These are phyloP conservation scores for Phytophthora sojae DNA, from an alignment of 352 stramenopile genomes.

Conservation along the genomic window DNA sequence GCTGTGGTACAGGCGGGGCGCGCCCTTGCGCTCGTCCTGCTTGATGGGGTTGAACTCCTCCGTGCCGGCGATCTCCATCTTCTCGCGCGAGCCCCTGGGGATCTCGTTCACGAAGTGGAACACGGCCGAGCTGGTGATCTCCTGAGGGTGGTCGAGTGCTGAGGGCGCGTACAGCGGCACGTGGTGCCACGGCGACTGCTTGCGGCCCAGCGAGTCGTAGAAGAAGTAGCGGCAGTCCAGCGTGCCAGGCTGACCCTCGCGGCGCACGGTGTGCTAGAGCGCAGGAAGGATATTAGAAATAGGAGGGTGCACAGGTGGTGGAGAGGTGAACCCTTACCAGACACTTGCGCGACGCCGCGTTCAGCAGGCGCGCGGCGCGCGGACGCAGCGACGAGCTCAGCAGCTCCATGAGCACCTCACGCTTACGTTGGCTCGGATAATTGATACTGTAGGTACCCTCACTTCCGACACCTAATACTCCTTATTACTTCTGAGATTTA, in stretches of 20 bases:
- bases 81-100: constrained; percentile 84
- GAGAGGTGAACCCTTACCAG: constrained; percentile 6
- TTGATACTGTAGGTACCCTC: too few relatives aligned
- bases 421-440: too few relatives aligned
- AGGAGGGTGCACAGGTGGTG: background rate
- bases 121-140: constrained; percentile 48
- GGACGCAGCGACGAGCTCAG: constrained; percentile 19
- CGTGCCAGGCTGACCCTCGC: constrained; percentile 66
- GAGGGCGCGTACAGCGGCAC: constrained; percentile 82
- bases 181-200: constrained; percentile 94
- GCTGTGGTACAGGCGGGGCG: constrained; percentile 91
- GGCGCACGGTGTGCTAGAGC: constrained; percentile 81
- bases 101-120: constrained; percentile 97
- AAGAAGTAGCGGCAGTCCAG: constrained; percentile 87
- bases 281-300: background rate
- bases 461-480: too few relatives aligned
- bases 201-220: constrained; percentile 71
- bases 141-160: constrained; percentile 40
- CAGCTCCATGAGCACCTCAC: constrained; percentile 12
- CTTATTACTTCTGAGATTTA: too few relatives aligned
- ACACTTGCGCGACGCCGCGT: constrained; percentile 16
- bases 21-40: constrained; percentile 98
- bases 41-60: constrained; percentile 95
- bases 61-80: constrained; percentile 95
- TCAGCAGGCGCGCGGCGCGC: constrained; percentile 18